phyloP scores from a whole-genome alignment of 495 filamentous ascomycete genomes.

The Aspergillus incahuasiensis region DNA sequence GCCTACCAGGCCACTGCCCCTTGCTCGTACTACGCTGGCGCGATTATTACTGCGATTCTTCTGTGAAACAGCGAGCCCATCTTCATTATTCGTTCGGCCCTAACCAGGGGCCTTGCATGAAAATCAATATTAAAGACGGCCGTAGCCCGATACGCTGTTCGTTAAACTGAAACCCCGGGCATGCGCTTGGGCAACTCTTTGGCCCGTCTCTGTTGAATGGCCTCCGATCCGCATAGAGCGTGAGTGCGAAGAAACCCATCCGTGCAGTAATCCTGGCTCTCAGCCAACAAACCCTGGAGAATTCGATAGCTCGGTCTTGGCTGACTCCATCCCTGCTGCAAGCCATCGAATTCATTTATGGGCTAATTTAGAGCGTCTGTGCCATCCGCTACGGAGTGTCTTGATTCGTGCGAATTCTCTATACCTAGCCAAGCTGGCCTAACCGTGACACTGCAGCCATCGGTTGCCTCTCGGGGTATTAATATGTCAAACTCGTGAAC shows the following conservation, averaged over 20 bases:
- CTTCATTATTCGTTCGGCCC: background rate
- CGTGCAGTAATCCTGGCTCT: background rate
- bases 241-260: background rate
- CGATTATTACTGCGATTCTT: background rate
- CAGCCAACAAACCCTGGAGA: background rate
- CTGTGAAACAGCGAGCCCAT: background rate
- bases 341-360: background rate
- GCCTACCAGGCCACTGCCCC: background rate
- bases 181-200: background rate
- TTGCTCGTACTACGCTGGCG: background rate
- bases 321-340: constrained; percentile 1
- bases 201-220: background rate
- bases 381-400: background rate
- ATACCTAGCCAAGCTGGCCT: background rate
- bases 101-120: background rate
- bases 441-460: background rate
- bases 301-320: background rate
- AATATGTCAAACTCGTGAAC: background rate
- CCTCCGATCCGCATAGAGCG: background rate
- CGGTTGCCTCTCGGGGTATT: background rate
- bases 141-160: background rate
- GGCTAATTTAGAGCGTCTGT: background rate
- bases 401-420: background rate
- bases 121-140: background rate
- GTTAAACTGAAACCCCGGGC: background rate